Evolutionary conservation across 2,329 filamentous ascomycete species (phyloP).

Genomic region (Harringtonia aguacate): DNA sequence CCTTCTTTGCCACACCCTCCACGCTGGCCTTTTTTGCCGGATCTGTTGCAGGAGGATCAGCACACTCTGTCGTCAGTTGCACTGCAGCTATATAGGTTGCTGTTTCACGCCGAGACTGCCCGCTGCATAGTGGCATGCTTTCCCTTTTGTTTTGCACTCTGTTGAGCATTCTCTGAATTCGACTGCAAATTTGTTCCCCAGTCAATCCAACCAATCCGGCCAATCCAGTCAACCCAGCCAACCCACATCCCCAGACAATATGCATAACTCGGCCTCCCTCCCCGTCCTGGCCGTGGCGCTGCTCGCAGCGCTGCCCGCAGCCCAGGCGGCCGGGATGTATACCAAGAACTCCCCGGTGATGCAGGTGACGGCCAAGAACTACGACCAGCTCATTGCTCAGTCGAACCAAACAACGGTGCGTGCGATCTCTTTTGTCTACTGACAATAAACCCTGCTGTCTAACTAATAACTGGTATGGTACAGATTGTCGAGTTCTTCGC

Average conservation of each 20-base stretch:
- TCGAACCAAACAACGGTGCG: slow-evolving; percentile 88
- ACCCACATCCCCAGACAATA: neutral
- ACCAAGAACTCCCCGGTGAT: slow-evolving; percentile 78
- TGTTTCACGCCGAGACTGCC: no score
- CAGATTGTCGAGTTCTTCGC: slow-evolving; percentile 80
- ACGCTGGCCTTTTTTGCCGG: slow-evolving; percentile 29
- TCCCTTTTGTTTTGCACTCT: no score
- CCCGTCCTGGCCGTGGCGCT: slow-evolving; percentile 49
- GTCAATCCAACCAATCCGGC: no score
- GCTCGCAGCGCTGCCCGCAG: slow-evolving; percentile 53
- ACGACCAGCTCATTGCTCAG: slow-evolving; percentile 71
- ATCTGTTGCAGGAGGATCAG: no score
- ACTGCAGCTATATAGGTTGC: no score
- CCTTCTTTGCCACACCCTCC: slow-evolving; percentile 16
- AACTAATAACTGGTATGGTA: neutral
- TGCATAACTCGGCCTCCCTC: slow-evolving; percentile 20
- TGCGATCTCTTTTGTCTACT: neutral
- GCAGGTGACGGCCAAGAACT: slow-evolving; percentile 68
- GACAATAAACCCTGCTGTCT: neutral
- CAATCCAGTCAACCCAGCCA: no score
- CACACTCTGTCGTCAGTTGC: no score
- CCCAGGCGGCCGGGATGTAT: slow-evolving; percentile 68
- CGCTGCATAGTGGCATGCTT: no score
- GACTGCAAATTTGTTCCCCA: no score
- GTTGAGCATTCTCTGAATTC: no score